Percentiles rank a stretch among this genome's conserved stretches.
Evolutionary conservation across 2,329 filamentous ascomycete genomes (phyloP).

Genomic region (Sphaerulina vaccinii): DNA sequence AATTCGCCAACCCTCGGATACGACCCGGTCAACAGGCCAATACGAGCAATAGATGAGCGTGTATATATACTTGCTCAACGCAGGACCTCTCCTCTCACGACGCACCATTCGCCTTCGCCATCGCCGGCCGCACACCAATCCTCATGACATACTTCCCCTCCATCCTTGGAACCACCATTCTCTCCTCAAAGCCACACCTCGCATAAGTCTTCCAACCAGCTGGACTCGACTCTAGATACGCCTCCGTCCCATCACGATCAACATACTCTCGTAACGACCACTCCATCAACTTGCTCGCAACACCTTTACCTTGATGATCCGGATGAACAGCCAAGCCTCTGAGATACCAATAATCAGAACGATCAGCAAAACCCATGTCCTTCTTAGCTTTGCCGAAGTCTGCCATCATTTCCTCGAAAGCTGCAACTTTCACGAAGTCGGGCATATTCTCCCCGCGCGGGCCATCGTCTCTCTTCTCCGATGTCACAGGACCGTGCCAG

Average conservation of each 20-base stretch:
- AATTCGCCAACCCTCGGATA: too few relatives aligned
- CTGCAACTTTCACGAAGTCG: constrained; percentile 1
- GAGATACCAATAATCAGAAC: constrained; percentile 15
- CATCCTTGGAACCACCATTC: constrained; percentile 3
- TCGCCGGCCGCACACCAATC: constrained; percentile 11
- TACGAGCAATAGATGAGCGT: too few relatives aligned
- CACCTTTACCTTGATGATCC: constrained; percentile 10
- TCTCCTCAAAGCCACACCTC: constrained; percentile 9
- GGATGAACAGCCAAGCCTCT: constrained; percentile 13
- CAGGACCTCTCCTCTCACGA: too few relatives aligned
- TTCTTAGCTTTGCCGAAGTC: constrained; percentile 1
- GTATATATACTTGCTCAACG: too few relatives aligned
- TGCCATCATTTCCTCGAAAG: neutral
- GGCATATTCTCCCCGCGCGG: constrained; percentile 5
- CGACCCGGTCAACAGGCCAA: too few relatives aligned
- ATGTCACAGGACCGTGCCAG: constrained; percentile 8
- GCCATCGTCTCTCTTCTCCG: neutral
- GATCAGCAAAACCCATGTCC: constrained; percentile 9
- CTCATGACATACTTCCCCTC: constrained; percentile 9
- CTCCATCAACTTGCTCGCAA: constrained; percentile 7
- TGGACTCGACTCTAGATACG: constrained; percentile 8
- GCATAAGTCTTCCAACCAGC: constrained; percentile 9
- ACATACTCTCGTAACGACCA: constrained; percentile 6
- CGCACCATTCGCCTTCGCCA: neutral
- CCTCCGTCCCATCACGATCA: constrained; percentile 9